phyloP scores from a whole-genome alignment of 805 yeast species.

The Candida pseudofarinosa region DNA sequence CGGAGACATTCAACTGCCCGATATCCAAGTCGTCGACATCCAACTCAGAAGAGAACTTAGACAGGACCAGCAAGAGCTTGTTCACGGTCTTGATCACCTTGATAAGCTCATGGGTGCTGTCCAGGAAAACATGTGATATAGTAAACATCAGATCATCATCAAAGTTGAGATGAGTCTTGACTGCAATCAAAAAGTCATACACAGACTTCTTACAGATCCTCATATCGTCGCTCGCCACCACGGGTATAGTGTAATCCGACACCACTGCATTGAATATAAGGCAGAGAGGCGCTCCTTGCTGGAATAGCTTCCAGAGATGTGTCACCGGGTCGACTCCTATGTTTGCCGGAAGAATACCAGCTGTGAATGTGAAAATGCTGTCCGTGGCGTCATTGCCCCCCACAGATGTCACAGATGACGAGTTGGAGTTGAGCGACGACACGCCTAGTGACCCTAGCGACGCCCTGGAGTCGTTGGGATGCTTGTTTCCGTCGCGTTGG shows the following conservation, averaged over 20 bases:
- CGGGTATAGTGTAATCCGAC: conserved; percentile 43
- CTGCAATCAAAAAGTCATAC: conserved; percentile 84
- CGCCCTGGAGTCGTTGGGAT: conserved; percentile 24
- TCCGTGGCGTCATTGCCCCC: conserved; percentile 19
- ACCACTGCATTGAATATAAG: conserved; percentile 70
- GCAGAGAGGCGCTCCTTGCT: conserved; percentile 90
- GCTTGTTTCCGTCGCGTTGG: conserved; percentile 17
- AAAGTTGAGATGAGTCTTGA: conserved; percentile 68
- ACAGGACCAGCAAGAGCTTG: conserved; percentile 39
- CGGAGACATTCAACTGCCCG: conserved; percentile 35
- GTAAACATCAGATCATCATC: conserved; percentile 84
- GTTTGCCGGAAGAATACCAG: conserved; percentile 73
- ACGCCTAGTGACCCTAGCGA: conserved; percentile 32
- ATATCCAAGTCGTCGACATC: conserved; percentile 9
- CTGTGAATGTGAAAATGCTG: conserved; percentile 59
- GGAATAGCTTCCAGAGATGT: conserved; percentile 80
- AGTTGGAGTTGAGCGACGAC: conserved; percentile 31
- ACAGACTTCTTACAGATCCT: conserved; percentile 84
- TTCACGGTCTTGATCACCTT: conserved; percentile 72
- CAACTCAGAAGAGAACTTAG: conserved; percentile 2
- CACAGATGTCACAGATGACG: conserved; percentile 16
- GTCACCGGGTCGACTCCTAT: conserved; percentile 88
- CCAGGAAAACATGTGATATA: conserved; percentile 83
- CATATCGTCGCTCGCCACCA: conserved; percentile 73
- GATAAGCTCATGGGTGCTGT: conserved; percentile 71